phyloP scores from a whole-genome alignment of 2,329 filamentous ascomycete species.

The Zasmidium cellare region DNA sequence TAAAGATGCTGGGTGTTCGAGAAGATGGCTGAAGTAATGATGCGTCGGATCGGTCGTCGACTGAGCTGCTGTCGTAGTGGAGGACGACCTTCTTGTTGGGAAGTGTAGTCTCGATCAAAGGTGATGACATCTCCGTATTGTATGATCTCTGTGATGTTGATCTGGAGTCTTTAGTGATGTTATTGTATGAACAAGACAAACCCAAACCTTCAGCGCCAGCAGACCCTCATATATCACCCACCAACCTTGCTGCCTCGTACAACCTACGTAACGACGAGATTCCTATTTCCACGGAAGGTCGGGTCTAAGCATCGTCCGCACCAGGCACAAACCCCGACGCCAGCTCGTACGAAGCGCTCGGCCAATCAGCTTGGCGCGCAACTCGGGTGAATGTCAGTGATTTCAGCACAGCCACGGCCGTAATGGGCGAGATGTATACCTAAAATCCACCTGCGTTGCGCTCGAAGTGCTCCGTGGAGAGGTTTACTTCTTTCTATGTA shows the following conservation, averaged over 20 bases:
- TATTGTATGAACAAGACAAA: too few relatives aligned
- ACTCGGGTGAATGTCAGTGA: neutral
- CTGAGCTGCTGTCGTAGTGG: neutral
- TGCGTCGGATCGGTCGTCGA: neutral
- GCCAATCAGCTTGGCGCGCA: neutral
- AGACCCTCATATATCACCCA: too few relatives aligned
- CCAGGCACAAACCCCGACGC: neutral
- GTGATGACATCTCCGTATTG: neutral
- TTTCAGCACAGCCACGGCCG: neutral
- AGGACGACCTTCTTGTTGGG: neutral
- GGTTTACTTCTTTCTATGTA: too few relatives aligned
- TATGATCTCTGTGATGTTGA: too few relatives aligned
- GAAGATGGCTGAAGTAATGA: neutral
- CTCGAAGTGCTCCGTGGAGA: neutral
- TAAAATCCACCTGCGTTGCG: neutral
- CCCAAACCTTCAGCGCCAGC: too few relatives aligned
- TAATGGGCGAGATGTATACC: neutral
- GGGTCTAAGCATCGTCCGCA: too few relatives aligned
- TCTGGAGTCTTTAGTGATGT: too few relatives aligned
- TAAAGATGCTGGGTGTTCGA: neutral
- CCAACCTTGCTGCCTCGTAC: too few relatives aligned
- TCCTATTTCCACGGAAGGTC: too few relatives aligned
- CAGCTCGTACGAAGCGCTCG: neutral
- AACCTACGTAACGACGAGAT: too few relatives aligned
- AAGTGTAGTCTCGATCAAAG: neutral